Conservation (phyloP, 306 rosid genomes). For the Castanea mollissima region DNA sequence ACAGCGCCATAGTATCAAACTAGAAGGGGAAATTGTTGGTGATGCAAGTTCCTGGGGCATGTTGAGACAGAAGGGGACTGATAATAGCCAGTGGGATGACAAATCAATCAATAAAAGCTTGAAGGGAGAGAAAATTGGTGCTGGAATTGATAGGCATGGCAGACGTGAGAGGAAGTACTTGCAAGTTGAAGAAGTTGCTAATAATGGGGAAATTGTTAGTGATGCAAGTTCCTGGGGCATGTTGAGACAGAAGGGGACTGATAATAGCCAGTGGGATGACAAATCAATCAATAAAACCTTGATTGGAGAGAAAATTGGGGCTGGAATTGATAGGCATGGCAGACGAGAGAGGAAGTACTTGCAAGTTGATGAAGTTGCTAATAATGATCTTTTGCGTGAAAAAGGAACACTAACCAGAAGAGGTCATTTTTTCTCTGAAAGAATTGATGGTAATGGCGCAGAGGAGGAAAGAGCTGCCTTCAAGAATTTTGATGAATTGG, state of each 20-base stretch:
- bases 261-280: conserved; percentile 25
- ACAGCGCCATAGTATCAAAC: background rate
- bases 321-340: conserved; percentile 17
- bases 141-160: conserved; percentile 18
- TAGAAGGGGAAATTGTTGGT: background rate
- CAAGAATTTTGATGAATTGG: conserved; percentile 53
- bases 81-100: conserved; percentile 23
- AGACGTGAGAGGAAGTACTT: conserved; percentile 28
- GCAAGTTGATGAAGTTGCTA: conserved; percentile 30
- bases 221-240: conserved; percentile 26
- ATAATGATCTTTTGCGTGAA: conserved; percentile 13
- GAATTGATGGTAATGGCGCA: conserved; percentile 34
- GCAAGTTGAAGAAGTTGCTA: conserved; percentile 30
- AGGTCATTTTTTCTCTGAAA: conserved; percentile 20
- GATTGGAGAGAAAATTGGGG: conserved; percentile 30
- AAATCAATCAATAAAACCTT: conserved; percentile 23
- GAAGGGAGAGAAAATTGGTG: conserved; percentile 29
- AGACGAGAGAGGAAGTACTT: conserved; percentile 26
- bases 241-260: conserved; percentile 10
- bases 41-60: conserved; percentile 26
- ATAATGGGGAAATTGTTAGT: background rate
- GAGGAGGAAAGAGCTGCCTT: conserved; percentile 81
- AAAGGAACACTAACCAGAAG: conserved; percentile 36
- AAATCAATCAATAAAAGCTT: conserved; percentile 23
- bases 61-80: conserved; percentile 8